Percentiles rank a stretch among this genome's conserved stretches.
These are phyloP conservation scores for Cryptococcus neoformans DNA, from an alignment of 1,284 basidiomycete genomes.

Conservation along the genomic window DNA sequence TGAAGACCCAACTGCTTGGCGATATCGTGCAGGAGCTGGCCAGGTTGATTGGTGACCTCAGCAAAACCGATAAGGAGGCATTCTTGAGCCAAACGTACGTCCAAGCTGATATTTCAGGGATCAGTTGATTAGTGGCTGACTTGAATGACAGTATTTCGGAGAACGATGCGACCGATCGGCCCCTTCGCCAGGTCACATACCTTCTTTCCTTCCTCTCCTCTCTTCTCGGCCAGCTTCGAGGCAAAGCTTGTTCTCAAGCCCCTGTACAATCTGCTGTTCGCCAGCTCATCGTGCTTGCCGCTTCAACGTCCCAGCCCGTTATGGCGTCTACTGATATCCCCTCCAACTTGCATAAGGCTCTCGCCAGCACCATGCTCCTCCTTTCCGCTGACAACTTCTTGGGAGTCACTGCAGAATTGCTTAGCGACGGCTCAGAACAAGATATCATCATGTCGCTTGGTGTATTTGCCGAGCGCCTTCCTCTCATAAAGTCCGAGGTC, in stretches of 20 bases:
- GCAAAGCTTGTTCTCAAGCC: slow-evolving; percentile 32
- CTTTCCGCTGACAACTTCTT: slow-evolving; percentile 62
- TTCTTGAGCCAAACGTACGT: slow-evolving; percentile 37
- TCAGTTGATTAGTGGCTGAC: background rate
- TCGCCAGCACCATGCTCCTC: slow-evolving; percentile 44
- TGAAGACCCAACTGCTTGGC: slow-evolving; percentile 61
- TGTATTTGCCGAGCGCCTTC: slow-evolving; percentile 64
- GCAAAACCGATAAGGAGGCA: slow-evolving; percentile 29
- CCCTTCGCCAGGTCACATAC: slow-evolving; percentile 57
- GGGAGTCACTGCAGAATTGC: slow-evolving; percentile 35
- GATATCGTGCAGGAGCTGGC: slow-evolving; percentile 66
- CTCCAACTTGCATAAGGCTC: slow-evolving; percentile 27
- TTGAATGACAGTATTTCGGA: slow-evolving; percentile 12
- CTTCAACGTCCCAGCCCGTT: slow-evolving; percentile 10
- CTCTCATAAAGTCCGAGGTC: slow-evolving; percentile 59
- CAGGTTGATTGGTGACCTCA: slow-evolving; percentile 57
- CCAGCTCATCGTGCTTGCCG: slow-evolving; percentile 35
- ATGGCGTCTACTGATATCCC: slow-evolving; percentile 22
- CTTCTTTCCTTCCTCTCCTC: slow-evolving; percentile 61
- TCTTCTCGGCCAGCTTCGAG: slow-evolving; percentile 24
- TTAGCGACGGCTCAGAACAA: slow-evolving; percentile 26
- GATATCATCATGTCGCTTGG: slow-evolving; percentile 43
- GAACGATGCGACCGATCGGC: slow-evolving; percentile 20
- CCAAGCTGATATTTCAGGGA: slow-evolving; percentile 1
- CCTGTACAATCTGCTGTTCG: slow-evolving; percentile 33